phyloP scores from a whole-genome alignment of 306 rosid species.

The Malus sieversii region DNA sequence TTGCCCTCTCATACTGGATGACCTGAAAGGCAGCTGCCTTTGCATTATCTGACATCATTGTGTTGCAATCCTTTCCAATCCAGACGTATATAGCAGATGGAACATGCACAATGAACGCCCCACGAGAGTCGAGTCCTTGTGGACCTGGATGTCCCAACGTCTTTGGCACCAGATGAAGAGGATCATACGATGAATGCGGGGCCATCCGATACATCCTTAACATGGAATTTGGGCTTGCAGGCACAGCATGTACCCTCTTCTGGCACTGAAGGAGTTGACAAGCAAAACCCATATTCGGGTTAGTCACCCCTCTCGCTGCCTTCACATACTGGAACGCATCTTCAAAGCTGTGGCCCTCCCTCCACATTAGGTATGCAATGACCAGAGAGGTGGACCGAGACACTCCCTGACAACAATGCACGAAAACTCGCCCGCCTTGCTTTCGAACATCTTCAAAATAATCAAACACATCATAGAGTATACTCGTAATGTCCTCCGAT shows the following conservation, averaged over 20 bases:
- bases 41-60: constrained; percentile 54
- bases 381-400: constrained; percentile 83
- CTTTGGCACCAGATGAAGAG: constrained; percentile 91
- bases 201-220: constrained; percentile 87
- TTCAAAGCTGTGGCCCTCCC: constrained; percentile 76
- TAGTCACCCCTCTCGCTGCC: constrained; percentile 85
- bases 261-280: constrained; percentile 89
- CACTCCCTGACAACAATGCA: constrained; percentile 90
- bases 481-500: constrained; percentile 79
- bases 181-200: constrained; percentile 86
- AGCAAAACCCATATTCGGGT: constrained; percentile 91
- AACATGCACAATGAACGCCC: constrained; percentile 75
- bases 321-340: constrained; percentile 88
- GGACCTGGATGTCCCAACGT: constrained; percentile 43
- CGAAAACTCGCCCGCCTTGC: constrained; percentile 80
- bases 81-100: constrained; percentile 80
- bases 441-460: constrained; percentile 87
- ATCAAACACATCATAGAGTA: constrained; percentile 89
- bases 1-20: constrained; percentile 63
- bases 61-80: constrained; percentile 53
- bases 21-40: constrained; percentile 66
- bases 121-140: constrained; percentile 83
- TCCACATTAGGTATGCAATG: constrained; percentile 97
- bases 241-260: constrained; percentile 80
- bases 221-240: constrained; percentile 71